Percentiles rank a stretch among this genome's conserved stretches.
phyloP scores from a whole-genome alignment of 129 eudicot genomes.

The Centaurea solstitialis region DNA sequence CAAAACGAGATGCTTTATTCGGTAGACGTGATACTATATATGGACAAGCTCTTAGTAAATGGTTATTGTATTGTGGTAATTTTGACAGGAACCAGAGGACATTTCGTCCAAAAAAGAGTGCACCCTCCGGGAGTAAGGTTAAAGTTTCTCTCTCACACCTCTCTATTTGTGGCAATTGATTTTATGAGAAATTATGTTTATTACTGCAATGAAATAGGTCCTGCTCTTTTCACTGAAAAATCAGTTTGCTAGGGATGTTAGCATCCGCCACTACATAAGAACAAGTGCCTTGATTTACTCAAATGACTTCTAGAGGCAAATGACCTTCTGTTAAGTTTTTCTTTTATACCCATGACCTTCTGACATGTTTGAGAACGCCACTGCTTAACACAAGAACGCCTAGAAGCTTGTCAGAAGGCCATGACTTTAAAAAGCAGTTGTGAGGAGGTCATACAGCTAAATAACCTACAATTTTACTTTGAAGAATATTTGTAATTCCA shows the following conservation, averaged over 20 bases:
- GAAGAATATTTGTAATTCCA: neutral
- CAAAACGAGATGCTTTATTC: neutral
- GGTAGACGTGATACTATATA: neutral
- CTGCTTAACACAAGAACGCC: neutral
- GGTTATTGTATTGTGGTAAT: slow-evolving; percentile 1
- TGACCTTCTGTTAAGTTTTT: too few species aligned
- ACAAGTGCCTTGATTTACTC: neutral
- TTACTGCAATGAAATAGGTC: neutral
- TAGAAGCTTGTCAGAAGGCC: neutral
- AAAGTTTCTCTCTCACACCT: neutral
- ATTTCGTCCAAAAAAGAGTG: slow-evolving; percentile 91
- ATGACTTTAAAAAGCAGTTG: neutral
- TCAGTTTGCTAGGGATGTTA: neutral
- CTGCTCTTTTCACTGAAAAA: neutral
- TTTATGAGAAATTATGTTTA: neutral
- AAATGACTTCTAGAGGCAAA: too few species aligned
- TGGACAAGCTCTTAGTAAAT: slow-evolving; percentile 1
- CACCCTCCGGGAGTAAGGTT: slow-evolving; percentile 98
- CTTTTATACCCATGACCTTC: too few species aligned
- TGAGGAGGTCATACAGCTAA: neutral
- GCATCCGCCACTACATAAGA: neutral
- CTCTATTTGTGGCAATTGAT: neutral
- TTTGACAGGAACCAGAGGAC: slow-evolving; percentile 82
- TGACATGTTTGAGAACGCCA: neutral
- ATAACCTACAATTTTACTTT: neutral